These are phyloP conservation scores for Discostella stelligera DNA, from an alignment of 352 stramenopile genomes.

Conservation along the genomic window DNA sequence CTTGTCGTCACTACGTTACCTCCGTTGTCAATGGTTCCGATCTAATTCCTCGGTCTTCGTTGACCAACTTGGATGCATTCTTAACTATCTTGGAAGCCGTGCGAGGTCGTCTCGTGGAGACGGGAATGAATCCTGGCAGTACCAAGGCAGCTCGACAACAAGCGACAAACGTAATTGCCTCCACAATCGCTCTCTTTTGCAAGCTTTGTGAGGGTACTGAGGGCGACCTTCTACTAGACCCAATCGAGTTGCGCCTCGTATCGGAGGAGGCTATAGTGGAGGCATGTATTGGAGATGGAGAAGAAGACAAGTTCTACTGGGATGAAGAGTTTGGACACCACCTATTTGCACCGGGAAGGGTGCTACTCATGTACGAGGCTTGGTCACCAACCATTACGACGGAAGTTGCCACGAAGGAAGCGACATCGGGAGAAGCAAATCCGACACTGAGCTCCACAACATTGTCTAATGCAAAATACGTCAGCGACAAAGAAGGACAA, in stretches of 20 bases:
- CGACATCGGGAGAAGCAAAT: slow-evolving; percentile 2
- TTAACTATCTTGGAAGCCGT: slow-evolving; percentile 61
- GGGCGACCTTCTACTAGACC: slow-evolving; percentile 44
- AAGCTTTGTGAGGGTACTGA: slow-evolving; percentile 54
- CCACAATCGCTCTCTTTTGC: slow-evolving; percentile 53
- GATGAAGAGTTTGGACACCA: slow-evolving; percentile 51
- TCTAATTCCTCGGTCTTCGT: slow-evolving; percentile 62
- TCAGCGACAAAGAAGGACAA: background rate
- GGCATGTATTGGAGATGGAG: slow-evolving; percentile 50
- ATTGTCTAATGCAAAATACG: background rate
- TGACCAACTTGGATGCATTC: slow-evolving; percentile 69
- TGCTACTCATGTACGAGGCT: slow-evolving; percentile 58
- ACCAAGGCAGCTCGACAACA: background rate
- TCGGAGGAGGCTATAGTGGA: slow-evolving; percentile 50
- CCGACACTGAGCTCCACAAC: background rate
- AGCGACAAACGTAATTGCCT: slow-evolving; percentile 30
- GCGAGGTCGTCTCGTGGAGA: slow-evolving; percentile 42
- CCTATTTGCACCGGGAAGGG: slow-evolving; percentile 62
- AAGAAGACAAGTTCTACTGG: slow-evolving; percentile 47
- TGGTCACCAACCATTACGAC: slow-evolving; percentile 32
- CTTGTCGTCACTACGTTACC: slow-evolving; percentile 54
- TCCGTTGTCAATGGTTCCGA: slow-evolving; percentile 74
- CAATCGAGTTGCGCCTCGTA: slow-evolving; percentile 39
- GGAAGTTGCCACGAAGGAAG: background rate
- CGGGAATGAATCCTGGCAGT: slow-evolving; percentile 46